A percentile compares a stretch with the other conserved stretches of the same genome.
These are phyloP conservation scores for Salmacisia buchloeana DNA, from an alignment of 1,284 basidiomycete species.

Conservation along the genomic window DNA sequence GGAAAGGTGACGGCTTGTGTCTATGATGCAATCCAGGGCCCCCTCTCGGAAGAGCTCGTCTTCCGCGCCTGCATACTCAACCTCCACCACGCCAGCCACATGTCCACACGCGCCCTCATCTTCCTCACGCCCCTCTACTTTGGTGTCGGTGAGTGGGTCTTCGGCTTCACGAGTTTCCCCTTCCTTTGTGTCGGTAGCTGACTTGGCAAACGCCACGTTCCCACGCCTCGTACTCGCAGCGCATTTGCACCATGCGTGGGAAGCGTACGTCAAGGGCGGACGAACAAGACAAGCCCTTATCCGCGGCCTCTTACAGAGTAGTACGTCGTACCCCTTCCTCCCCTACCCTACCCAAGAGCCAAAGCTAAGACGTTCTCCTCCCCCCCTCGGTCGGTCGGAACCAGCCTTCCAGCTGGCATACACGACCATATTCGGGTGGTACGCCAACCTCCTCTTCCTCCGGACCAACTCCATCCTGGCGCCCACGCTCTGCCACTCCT, in stretches of 20 bases:
- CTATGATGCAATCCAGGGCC: slow-evolving; percentile 59
- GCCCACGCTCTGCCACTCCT: slow-evolving; percentile 68
- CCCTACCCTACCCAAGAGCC: background rate
- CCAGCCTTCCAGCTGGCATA: slow-evolving; percentile 79
- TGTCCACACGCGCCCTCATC: slow-evolving; percentile 61
- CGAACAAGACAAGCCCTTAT: slow-evolving; percentile 58
- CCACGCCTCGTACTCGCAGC: slow-evolving; percentile 53
- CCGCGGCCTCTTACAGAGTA: slow-evolving; percentile 59
- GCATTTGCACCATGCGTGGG: slow-evolving; percentile 85
- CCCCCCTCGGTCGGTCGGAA: background rate
- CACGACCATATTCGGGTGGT: slow-evolving; percentile 86
- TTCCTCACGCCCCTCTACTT: slow-evolving; percentile 80
- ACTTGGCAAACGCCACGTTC: too few species aligned
- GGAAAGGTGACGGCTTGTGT: background rate
- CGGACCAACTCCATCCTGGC: slow-evolving; percentile 59
- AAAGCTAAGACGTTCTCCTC: background rate
- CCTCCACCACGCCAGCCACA: slow-evolving; percentile 66
- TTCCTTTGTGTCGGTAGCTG: background rate
- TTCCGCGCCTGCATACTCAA: slow-evolving; percentile 80
- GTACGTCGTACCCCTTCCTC: slow-evolving; percentile 55
- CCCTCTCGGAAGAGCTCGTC: slow-evolving; percentile 84
- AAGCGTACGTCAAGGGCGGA: slow-evolving; percentile 62
- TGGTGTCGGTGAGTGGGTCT: slow-evolving; percentile 56
- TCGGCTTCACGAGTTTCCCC: background rate
- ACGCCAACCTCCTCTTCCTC: slow-evolving; percentile 77